Percentiles rank a stretch among this genome's conserved stretches.
These are phyloP conservation scores for Backusella circina DNA, from an alignment of 192 early-diverging fungal genomes.

Conservation along the genomic window DNA sequence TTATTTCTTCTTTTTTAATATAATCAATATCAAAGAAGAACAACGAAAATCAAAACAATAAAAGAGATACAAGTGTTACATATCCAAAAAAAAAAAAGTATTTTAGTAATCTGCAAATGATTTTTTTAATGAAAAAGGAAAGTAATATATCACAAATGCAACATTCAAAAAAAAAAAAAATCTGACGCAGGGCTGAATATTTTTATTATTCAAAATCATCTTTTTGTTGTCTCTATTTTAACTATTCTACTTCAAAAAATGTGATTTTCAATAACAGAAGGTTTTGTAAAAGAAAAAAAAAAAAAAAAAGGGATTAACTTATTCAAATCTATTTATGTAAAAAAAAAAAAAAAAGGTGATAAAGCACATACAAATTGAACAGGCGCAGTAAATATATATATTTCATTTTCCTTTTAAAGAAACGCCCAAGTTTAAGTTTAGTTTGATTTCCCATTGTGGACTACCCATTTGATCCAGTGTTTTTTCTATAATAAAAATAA, in stretches of 20 bases:
- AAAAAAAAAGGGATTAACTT: too few species aligned
- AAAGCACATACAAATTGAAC: neutral
- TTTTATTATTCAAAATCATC: neutral
- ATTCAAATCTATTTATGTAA: too few species aligned
- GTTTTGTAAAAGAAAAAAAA: neutral
- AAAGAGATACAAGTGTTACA: neutral
- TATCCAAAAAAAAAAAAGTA: neutral
- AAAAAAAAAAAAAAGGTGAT: neutral
- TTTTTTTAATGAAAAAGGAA: neutral
- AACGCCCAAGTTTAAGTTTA: slow-evolving; percentile 1
- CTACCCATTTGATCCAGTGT: neutral
- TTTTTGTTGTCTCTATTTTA: neutral
- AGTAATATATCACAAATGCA: neutral
- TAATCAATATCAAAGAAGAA: neutral
- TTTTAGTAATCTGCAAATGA: neutral
- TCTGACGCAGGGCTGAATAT: neutral
- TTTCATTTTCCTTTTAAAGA: neutral
- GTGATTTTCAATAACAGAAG: neutral
- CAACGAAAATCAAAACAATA: neutral
- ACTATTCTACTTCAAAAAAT: neutral
- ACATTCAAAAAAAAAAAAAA: neutral
- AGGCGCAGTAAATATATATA: neutral
- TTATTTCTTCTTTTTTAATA: too few species aligned
- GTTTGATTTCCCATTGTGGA: neutral
- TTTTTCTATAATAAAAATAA: neutral